phyloP scores from a whole-genome alignment of 1,139 yeast genomes.

The Blastobotrys petasosporus region DNA sequence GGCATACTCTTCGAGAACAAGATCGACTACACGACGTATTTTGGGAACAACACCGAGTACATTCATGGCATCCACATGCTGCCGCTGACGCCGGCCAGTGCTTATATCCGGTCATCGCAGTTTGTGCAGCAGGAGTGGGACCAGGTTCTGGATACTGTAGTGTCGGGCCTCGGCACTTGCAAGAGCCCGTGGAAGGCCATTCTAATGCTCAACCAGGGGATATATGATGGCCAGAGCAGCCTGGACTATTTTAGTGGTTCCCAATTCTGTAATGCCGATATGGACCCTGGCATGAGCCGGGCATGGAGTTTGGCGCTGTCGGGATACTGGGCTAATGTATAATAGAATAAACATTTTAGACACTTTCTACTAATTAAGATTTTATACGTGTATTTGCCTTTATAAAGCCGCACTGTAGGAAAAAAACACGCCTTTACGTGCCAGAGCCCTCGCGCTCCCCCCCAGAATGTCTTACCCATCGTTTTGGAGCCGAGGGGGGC shows the following conservation, averaged over 20 bases:
- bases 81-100: conserved; percentile 73
- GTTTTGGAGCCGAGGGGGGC: too few species aligned
- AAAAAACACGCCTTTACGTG: too few species aligned
- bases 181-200: conserved; percentile 81
- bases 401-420: too few species aligned
- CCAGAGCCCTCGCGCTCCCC: too few species aligned
- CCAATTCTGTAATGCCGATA: conserved; percentile 41
- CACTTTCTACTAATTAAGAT: too few species aligned
- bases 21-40: conserved; percentile 78
- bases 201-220: conserved; percentile 62
- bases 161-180: conserved; percentile 45
- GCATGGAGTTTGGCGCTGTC: conserved; percentile 70
- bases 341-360: too few species aligned
- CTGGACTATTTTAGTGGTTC: conserved; percentile 56
- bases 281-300: conserved; percentile 81
- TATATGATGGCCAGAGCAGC: conserved; percentile 55
- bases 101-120: conserved; percentile 55
- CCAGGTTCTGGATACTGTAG: conserved; percentile 41
- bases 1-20: conserved; percentile 74
- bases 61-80: conserved; percentile 91
- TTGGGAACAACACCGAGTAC: conserved; percentile 61
- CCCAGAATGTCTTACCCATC: too few species aligned
- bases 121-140: conserved; percentile 80
- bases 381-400: too few species aligned
- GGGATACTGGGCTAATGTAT: neutral